Base-by-base conservation (phyloP, 2,329 filamentous ascomycete genomes). In the Microdochium trichocladiopsis region DNA sequence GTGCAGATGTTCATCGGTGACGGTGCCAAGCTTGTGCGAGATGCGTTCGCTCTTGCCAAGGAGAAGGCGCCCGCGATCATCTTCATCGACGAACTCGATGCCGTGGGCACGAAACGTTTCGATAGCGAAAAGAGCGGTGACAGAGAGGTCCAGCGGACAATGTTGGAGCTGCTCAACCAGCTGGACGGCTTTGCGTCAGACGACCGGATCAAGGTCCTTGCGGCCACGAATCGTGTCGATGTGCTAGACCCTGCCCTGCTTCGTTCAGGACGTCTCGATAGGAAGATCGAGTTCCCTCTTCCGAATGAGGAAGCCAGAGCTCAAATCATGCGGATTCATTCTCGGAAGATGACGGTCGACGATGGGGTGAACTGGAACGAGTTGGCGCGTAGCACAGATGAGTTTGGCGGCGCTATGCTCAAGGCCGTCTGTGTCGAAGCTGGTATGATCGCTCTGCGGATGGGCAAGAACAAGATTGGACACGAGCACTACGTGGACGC, bases 1-100 rank as follows among this genome's bases (percentile, higher is more conserved):
- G 94, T 99, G 25, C 94, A 99, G 71, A 99, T 97, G 94, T 99
- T 97, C 70, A 99, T 99, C 41, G 94, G 94, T 69, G 95, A 99
- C 61, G 94, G 94, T 64, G 94, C 95, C 45, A 99, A 99, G 74
- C 82, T 99, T 25, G 94, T 99, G 43, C 88, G 94, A 54, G 94
- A 99, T 74, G 95, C 90, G 73, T 99, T 99, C 68, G 94, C 94
- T 2, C 78, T 99, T 14, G 94, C 94, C 51, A 99, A 99, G 71
- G 94, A 99, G 73, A 99, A 99, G 78, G 94, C 94, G 0, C 95
- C 94, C 0, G 91, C 94, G 53, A 99, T 99, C 71, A 99, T 99
- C 71, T 99, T 99, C 78, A 97, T 99, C 64, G 94, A 99, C 73
- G 94, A 99, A 73, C 76, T 99, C 57, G 94, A 99, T 68, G 94